Conservation (phyloP, 1,139 yeast species). For the Pneumocystis oryctolagi region DNA sequence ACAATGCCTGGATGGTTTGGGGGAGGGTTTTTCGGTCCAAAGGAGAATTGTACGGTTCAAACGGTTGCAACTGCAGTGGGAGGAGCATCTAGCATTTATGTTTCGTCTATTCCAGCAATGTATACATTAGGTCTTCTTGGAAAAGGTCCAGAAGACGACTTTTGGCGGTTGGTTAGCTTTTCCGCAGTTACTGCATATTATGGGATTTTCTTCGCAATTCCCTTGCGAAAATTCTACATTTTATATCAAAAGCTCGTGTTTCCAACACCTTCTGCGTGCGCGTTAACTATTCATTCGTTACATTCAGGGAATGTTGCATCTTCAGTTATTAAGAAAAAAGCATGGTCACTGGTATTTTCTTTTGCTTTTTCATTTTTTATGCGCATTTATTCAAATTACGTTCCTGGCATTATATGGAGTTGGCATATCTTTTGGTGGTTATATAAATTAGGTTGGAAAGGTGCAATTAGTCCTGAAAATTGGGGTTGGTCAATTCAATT, state of each 20-base stretch:
- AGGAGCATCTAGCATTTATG: conserved; percentile 8
- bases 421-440: conserved; percentile 11
- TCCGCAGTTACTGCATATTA: conserved; percentile 11
- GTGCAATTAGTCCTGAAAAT: conserved; percentile 4
- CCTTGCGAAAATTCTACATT: conserved; percentile 10
- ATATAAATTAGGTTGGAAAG: conserved; percentile 3
- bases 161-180: conserved; percentile 5
- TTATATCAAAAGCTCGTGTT: conserved; percentile 8
- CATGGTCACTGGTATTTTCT: conserved; percentile 4
- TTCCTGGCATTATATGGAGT: conserved; percentile 10
- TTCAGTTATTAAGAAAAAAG: conserved; percentile 6
- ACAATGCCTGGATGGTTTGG: conserved; percentile 6
- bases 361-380: conserved; percentile 6
- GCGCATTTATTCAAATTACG: conserved; percentile 7
- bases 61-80: conserved; percentile 11
- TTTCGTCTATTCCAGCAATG: conserved; percentile 11
- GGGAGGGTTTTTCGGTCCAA: conserved; percentile 11
- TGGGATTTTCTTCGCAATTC: conserved; percentile 11
- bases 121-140: conserved; percentile 6
- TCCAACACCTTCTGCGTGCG: conserved; percentile 11
- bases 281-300: conserved; percentile 9
- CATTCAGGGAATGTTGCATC: conserved; percentile 10
- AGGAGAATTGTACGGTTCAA: conserved; percentile 9
- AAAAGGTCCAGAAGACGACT: conserved; percentile 6
- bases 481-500: conserved; percentile 9